These are phyloP conservation scores for Zygosaccharomyces pseudobailii DNA, from an alignment of 1,139 yeast genomes.

Conservation along the genomic window DNA sequence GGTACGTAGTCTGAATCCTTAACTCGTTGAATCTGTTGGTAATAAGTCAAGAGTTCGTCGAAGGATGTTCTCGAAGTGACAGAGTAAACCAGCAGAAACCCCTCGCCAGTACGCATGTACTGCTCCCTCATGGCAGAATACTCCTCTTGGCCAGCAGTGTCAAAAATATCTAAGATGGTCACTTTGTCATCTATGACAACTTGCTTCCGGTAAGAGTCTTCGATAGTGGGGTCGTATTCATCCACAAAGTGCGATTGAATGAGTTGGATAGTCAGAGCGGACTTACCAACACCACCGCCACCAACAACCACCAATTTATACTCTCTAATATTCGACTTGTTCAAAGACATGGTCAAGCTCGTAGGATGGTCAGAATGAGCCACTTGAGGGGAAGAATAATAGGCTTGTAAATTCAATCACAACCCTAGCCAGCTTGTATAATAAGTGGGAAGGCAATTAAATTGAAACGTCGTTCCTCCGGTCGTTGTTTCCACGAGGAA, in stretches of 20 bases:
- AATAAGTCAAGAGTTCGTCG: constrained; percentile 71
- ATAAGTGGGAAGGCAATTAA: background rate
- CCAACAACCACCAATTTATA: constrained; percentile 93
- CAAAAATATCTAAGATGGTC: constrained; percentile 78
- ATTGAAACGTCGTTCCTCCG: background rate
- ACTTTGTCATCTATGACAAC: constrained; percentile 76
- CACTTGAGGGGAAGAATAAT: background rate
- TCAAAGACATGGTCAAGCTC: constrained; percentile 14
- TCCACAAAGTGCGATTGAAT: constrained; percentile 91
- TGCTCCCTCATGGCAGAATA: constrained; percentile 94
- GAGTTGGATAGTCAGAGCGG: constrained; percentile 86
- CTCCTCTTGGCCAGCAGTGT: constrained; percentile 98
- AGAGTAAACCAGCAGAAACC: constrained; percentile 77
- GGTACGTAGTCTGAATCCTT: constrained; percentile 76
- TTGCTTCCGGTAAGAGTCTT: constrained; percentile 79
- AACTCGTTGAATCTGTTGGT: constrained; percentile 80
- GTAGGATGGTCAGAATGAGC: background rate
- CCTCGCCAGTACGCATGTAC: constrained; percentile 91
- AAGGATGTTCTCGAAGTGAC: constrained; percentile 76
- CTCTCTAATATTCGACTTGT: constrained; percentile 43
- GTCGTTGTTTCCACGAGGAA: background rate
- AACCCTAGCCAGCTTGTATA: background rate
- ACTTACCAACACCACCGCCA: constrained; percentile 98
- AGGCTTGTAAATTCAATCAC: background rate
- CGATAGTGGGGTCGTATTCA: constrained; percentile 97